Evolutionary conservation across 257 asterid genomes (phyloP), one percentile per base, ranked within the genome.

Genomic region (Capsicum chinense): DNA sequence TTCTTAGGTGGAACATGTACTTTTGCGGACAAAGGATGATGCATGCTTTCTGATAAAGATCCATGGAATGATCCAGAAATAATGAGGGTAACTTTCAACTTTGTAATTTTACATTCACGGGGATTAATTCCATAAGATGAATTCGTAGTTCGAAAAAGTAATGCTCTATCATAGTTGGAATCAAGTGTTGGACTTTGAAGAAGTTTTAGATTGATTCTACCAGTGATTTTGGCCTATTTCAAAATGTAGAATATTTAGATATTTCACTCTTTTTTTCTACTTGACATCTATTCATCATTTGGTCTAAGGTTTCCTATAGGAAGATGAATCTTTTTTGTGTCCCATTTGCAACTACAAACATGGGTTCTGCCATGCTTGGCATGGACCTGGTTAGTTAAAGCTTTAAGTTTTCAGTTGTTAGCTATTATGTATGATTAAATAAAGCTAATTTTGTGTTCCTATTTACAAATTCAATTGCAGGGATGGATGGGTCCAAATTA

Each of bases 271-370:
- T 26, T 26, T 26, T 26, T 26, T 26, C 33, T 26, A 26, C 33
- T 26, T 26, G 33, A 26, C 33, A 26, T 26, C 33, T 26, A 26
- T 26, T 26, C 33, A 26, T 26, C 33, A 26, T 26, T 26, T 26
- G 33, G 33, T 1, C 33, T 26, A 88, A 97, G 86, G 84, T 95
- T 85, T 97, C 97, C 21, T 92, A 92, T 84, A 91, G 88, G 90
- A 95, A 92, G 93, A 93, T 95, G 98, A 97, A 94, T 89, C 98
- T 98, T 85, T 97, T 95, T 84, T 94, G 97, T 89, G 99, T 95
- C 64, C 99, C 99, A 82, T 95, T 26, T 26, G 33, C 33, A 26
- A 26, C 33, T 26, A 26, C 33, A 26, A 26, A 26, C 33, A 26
- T 26, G 99, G 99, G 99, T 5, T 95, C 99, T 83, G 99, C 99